Percentiles rank a stretch among this genome's conserved stretches.
Evolutionary conservation across 352 stramenopile species (phyloP).

Genomic region (Pythium diclinum): DNA sequence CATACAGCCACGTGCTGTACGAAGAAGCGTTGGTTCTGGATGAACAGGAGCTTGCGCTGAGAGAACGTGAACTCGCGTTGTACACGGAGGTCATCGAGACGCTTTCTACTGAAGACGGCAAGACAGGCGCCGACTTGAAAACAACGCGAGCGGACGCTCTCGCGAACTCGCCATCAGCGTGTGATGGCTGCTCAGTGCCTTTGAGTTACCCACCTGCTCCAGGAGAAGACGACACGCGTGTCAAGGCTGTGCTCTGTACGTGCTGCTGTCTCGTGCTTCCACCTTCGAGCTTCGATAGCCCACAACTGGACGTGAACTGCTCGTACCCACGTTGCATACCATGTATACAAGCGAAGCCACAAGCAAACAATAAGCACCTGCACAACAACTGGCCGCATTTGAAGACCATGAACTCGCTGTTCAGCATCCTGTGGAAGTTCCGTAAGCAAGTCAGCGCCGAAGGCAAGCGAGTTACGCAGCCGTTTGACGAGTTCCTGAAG

Average conservation of each 20-base stretch:
- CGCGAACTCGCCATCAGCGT: background rate
- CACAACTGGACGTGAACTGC: background rate
- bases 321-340: background rate
- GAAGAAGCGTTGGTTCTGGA: background rate
- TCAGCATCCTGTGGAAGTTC: background rate
- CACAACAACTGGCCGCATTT: background rate
- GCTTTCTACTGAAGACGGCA: background rate
- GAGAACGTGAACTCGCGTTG: background rate
- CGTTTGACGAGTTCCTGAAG: background rate
- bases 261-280: constrained; percentile 1
- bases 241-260: background rate
- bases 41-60: background rate
- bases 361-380: background rate
- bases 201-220: background rate
- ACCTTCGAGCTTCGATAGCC: background rate
- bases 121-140: too few species aligned
- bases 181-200: background rate
- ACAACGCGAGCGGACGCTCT: background rate
- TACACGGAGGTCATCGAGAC: background rate
- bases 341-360: background rate
- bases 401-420: background rate
- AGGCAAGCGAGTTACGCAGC: background rate
- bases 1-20: background rate
- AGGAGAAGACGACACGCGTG: background rate
- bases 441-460: background rate